phyloP scores from a whole-genome alignment of 176 grass and related monocot species.

The Oryza glumipatula region DNA sequence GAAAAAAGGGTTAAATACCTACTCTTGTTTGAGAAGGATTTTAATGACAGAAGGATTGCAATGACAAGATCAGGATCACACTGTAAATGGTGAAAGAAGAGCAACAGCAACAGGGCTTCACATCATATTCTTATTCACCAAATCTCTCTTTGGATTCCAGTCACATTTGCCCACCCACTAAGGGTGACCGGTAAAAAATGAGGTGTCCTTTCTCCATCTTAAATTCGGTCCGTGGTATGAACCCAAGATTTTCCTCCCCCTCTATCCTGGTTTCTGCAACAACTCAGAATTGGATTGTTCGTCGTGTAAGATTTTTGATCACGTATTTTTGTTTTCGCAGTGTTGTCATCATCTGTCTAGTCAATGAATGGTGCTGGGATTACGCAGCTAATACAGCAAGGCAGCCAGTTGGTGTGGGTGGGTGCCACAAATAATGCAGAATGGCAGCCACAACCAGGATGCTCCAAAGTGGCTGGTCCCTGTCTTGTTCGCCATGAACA shows the following conservation, averaged over 20 bases:
- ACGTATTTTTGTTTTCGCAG: no score
- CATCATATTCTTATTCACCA: not conserved
- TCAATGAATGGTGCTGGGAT: not conserved
- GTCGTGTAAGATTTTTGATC: not conserved
- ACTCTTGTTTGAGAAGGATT: not conserved
- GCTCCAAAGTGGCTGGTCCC: conserved; percentile 27
- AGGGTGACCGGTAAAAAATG: not conserved
- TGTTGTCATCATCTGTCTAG: not conserved
- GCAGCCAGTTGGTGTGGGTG: conserved; percentile 2
- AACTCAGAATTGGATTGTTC: not conserved
- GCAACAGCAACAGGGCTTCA: not conserved
- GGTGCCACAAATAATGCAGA: conserved; percentile 43
- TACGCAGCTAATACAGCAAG: not conserved
- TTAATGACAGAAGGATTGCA: not conserved
- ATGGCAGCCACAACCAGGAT: not conserved
- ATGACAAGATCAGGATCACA: not conserved
- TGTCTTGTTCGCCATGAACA: conserved; percentile 25
- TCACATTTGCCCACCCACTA: not conserved
- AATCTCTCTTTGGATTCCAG: not conserved
- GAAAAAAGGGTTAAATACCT: not conserved
- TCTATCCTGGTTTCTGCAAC: not conserved
- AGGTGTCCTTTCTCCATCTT: not conserved
- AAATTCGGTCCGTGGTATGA: not conserved
- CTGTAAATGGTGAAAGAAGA: no score
- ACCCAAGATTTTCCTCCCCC: not conserved